Conservation (phyloP, 352 stramenopile genomes). For the Globisporangium camurandrum region DNA sequence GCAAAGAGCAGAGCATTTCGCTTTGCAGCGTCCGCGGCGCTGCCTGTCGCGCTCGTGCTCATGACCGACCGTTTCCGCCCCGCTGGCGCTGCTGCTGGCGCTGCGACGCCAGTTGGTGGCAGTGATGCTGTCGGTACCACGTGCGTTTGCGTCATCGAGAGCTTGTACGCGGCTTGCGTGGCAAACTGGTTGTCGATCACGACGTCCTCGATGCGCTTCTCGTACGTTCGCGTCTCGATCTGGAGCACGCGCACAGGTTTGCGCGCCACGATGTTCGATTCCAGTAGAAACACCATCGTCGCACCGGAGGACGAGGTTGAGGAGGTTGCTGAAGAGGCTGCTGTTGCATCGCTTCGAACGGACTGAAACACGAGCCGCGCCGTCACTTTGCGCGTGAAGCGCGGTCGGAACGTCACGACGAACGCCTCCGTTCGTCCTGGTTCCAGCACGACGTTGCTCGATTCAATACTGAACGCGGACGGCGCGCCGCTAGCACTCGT, state of each 20-base stretch:
- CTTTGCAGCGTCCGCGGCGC: conserved; percentile 5
- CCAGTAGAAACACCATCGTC: conserved; percentile 89
- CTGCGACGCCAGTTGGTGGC: neutral
- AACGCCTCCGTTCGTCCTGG: conserved; percentile 67
- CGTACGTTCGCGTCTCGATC: conserved; percentile 71
- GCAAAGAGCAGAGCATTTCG: no score
- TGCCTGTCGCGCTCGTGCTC: neutral
- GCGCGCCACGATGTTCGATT: conserved; percentile 70
- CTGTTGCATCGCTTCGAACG: conserved; percentile 27
- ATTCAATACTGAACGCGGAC: conserved; percentile 59
- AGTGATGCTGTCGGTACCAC: neutral
- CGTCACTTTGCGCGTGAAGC: conserved; percentile 81
- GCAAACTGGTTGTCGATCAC: conserved; percentile 86
- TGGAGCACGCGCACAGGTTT: conserved; percentile 79
- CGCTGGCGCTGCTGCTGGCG: neutral
- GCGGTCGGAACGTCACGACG: conserved; percentile 70
- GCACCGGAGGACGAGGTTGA: conserved; percentile 26
- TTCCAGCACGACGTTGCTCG: conserved; percentile 65
- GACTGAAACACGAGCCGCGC: conserved; percentile 87
- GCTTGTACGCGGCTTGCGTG: conserved; percentile 51
- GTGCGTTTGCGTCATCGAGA: conserved; percentile 61
- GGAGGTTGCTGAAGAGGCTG: no score
- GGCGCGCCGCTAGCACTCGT: neutral
- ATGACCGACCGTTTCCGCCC: neutral
- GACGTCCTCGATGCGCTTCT: conserved; percentile 70